phyloP scores from a whole-genome alignment of 2,329 filamentous ascomycete genomes.

The Tympanopsis confertula region DNA sequence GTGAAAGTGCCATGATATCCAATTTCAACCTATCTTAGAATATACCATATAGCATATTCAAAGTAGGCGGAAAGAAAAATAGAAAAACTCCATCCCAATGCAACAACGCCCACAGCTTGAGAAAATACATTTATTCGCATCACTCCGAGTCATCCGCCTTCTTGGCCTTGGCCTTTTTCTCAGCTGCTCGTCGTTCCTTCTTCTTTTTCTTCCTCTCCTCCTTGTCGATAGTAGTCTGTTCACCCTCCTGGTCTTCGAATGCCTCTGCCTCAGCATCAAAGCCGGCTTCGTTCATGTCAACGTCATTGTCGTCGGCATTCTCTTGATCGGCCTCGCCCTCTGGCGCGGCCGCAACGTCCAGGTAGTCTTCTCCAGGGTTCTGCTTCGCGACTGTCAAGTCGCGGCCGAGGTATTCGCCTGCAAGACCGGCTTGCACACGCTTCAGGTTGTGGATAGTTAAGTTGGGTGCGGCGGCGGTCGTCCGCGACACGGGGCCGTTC shows the following conservation, averaged over 20 bases:
- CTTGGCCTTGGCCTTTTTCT: slow-evolving; percentile 27
- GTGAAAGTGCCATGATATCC: no score
- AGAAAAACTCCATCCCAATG: no score
- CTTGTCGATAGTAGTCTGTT: slow-evolving; percentile 8
- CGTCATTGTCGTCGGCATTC: slow-evolving; percentile 29
- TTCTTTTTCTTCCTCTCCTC: slow-evolving; percentile 36
- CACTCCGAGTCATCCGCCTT: slow-evolving; percentile 3
- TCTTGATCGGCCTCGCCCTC: slow-evolving; percentile 12
- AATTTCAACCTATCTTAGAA: no score
- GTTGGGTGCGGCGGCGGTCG: slow-evolving; percentile 11
- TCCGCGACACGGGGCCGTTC: slow-evolving; percentile 13
- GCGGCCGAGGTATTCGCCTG: slow-evolving; percentile 33
- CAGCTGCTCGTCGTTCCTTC: slow-evolving; percentile 42
- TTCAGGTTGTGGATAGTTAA: slow-evolving; percentile 38
- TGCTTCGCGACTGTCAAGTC: slow-evolving; percentile 22
- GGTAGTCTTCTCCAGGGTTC: slow-evolving; percentile 11
- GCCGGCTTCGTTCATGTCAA: slow-evolving; percentile 16
- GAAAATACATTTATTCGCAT: no score
- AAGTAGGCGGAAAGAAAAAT: no score
- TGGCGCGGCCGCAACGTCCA: slow-evolving; percentile 9
- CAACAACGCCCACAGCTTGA: no score
- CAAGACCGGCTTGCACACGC: slow-evolving; percentile 36
- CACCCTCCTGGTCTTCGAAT: slow-evolving; percentile 17
- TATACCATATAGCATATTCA: no score
- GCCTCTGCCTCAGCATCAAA: slow-evolving; percentile 24